Base-by-base conservation (phyloP, 441 rosid species). In the Pelargonium myrrhifolium region DNA sequence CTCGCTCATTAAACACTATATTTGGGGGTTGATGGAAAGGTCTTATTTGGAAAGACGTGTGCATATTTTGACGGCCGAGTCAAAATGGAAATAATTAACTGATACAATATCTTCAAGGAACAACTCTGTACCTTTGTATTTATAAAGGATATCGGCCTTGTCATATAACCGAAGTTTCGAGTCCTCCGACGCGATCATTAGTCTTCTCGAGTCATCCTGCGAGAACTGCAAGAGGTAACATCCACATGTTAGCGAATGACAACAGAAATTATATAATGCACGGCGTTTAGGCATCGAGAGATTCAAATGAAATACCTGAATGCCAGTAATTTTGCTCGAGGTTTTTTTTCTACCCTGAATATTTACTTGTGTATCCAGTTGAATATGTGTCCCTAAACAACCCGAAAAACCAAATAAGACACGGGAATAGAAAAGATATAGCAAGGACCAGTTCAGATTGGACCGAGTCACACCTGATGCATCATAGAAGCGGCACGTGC, bases 111-210 rank as follows among this genome's bases (percentile, higher is more conserved):
- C 7, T 10, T 15, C 17, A 7, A 31, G 22, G 39, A 20, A 26
- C 14, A n/a, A 55, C 5, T 10, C 6, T n/a, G 15, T 78, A 89
- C 98, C 95, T 90, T 78, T 85, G 73, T 81, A 89, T 76, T 93
- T 89, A 51, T 72, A 77, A 20, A 93, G 71, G 3, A 90, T 65
- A 37, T 84, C 84, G 9, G 67, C 64, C 39, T 86, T 86, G 17
- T 87, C 85, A 3, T 83, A 75, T 65, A 89, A 79, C 3, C 87
- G 83, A 35, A 93, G 64, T 62, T 85, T 93, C 35, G 90, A 88
- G 72, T 93, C 97, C 61, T 87, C 94, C 10, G 93, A 87, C 11
- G 93, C 75, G 62, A 90, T 83, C 89, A 93, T 72, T 20, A 87
- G 68, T 78, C 81, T 85, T 62, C 66, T 84, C 20, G 84, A 68